Conservation (phyloP, 495 filamentous ascomycete genomes). For the Endocarpon pusillum region DNA sequence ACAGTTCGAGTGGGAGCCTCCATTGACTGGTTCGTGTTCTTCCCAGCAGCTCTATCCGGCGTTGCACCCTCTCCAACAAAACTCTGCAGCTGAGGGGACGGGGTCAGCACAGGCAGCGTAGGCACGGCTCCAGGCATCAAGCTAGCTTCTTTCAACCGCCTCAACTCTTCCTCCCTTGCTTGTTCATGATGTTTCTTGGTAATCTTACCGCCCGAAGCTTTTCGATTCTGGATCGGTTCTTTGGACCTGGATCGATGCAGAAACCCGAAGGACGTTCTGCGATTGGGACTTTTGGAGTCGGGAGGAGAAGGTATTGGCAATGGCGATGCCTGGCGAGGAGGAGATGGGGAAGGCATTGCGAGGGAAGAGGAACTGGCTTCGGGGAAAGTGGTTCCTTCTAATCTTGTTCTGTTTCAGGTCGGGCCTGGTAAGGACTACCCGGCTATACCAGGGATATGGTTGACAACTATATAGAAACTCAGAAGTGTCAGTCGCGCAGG, state of each 20-base stretch:
- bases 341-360: no score
- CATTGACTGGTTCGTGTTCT: slow-evolving; percentile 10
- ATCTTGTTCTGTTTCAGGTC: no score
- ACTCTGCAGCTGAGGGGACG: slow-evolving; percentile 44
- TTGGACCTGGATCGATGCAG: slow-evolving; percentile 70
- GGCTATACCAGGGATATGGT: no score
- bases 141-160: slow-evolving; percentile 44
- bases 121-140: slow-evolving; percentile 56
- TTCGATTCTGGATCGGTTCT: slow-evolving; percentile 30
- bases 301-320: no score
- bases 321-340: no score
- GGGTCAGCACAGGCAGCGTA: slow-evolving; percentile 58
- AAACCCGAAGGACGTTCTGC: slow-evolving; percentile 37
- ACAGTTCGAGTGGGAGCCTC: slow-evolving; percentile 13
- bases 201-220: slow-evolving; percentile 38
- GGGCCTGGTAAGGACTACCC: no score
- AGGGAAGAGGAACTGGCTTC: no score
- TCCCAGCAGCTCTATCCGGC: slow-evolving; percentile 7
- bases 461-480: no score
- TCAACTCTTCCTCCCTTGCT: slow-evolving; percentile 54
- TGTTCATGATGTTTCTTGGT: no score
- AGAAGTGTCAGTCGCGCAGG: no score
- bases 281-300: slow-evolving; percentile 5
- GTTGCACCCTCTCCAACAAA: slow-evolving; percentile 58
- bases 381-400: no score